Evolutionary conservation across 148 eudicot species (phyloP), one percentile per base, ranked within the genome.

Genomic region (Rhododendron mucronatum): DNA sequence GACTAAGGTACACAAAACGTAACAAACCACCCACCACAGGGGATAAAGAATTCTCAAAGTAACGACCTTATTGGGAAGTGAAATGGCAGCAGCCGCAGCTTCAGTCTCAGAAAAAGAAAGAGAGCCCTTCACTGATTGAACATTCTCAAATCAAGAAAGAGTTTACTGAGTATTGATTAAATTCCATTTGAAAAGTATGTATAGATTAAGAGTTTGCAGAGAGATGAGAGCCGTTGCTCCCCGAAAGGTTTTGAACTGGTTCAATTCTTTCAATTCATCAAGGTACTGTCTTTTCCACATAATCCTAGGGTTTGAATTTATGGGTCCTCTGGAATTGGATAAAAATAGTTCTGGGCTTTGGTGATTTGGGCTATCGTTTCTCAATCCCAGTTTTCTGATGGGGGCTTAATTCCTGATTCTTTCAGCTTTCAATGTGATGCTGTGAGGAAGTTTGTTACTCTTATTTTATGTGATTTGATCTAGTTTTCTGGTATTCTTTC

Each of bases 201-300:
- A 84, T 67, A 87, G 88, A 83, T 16, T 88, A 57, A 80, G 76
- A 69, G 63, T 88, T 45, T 67, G 90, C 85, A 89, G 91, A 85
- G 87, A 90, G 83, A 53, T 93, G 74, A 91, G 85, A 82, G 82
- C 84, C 6, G 84, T 82, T 39, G 86, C 84, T 86, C 77, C 92
- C 51, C 86, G 77, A 82, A 88, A 71, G 83, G 84, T 86, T 65
- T 12, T 90, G 30, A 82, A 84, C 80, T 91, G 87, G 90, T 53
- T 91, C 48, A 85, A 79, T 48, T 83, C 90, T 82, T 82, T 88
- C 82, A 87, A 85, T 71, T 23, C 84, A 55, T 84, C 90, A 85
- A 88, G 94, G 94, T 92, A 89, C 8, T 33, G 41, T n/a, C 33
- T 65, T 65, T 65, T 65, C 73, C 30, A 26, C 73, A 65, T 21